These are phyloP conservation scores for Schizosaccharomyces lindneri DNA, from an alignment of 805 yeast genomes.

Conservation along the genomic window DNA sequence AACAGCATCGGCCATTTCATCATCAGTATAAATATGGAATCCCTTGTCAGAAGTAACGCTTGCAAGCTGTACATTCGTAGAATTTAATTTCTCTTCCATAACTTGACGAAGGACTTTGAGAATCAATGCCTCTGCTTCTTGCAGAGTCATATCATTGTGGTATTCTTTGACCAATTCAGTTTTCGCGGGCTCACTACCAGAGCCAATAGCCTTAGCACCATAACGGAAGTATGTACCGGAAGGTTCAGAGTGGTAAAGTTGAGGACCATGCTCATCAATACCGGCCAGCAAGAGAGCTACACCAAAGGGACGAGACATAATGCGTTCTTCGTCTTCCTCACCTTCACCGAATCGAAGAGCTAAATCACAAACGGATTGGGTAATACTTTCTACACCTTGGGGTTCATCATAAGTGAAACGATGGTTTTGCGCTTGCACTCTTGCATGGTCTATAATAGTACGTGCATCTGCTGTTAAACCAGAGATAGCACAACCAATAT, in stretches of 20 bases:
- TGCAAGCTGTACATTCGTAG: constrained; percentile 85
- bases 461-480: constrained; percentile 97
- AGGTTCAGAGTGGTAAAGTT: constrained; percentile 92
- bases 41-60: constrained; percentile 72
- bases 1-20: constrained; percentile 60
- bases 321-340: constrained; percentile 79
- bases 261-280: constrained; percentile 85
- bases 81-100: constrained; percentile 94
- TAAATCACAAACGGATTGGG: constrained; percentile 90
- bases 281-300: constrained; percentile 94
- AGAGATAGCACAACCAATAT: constrained; percentile 95
- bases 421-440: constrained; percentile 60
- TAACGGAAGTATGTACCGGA: constrained; percentile 93
- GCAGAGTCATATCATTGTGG: constrained; percentile 66
- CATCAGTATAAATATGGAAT: constrained; percentile 62
- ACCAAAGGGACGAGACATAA: constrained; percentile 97
- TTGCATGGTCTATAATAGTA: constrained; percentile 94
- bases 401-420: constrained; percentile 75
- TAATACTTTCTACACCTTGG: constrained; percentile 73
- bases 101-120: constrained; percentile 85
- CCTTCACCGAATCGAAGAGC: constrained; percentile 95
- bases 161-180: constrained; percentile 91
- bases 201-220: constrained; percentile 96
- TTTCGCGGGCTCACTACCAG: constrained; percentile 98
- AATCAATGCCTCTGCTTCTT: constrained; percentile 77